Percentiles rank a stretch among this genome's conserved stretches.
Conservation (phyloP, 208 protist genomes). For the Crithidia sp. region DNA sequence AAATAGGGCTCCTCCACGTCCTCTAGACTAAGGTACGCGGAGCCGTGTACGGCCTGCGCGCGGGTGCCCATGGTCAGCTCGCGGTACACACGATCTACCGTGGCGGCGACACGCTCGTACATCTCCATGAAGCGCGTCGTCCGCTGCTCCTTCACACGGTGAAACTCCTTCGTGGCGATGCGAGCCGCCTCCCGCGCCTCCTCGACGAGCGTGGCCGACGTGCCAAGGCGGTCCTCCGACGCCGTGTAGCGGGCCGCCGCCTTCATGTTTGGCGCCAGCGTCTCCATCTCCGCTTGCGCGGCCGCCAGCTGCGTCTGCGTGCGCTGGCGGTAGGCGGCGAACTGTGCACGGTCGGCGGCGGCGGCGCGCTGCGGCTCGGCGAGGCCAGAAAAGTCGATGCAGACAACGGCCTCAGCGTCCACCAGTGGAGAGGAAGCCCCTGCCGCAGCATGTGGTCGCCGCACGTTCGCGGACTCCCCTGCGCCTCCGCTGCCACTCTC, state of each 20-base stretch:
- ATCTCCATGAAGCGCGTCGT: constrained; percentile 92
- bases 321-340: constrained; percentile 67
- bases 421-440: constrained; percentile 1
- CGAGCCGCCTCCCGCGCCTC: constrained; percentile 69
- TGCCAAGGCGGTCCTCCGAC: constrained; percentile 77
- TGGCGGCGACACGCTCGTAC: constrained; percentile 91
- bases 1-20: constrained; percentile 97
- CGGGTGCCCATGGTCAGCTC: constrained; percentile 92
- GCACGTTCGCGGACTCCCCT: background rate
- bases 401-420: constrained; percentile 35
- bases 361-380: constrained; percentile 50
- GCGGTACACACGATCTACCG: constrained; percentile 96
- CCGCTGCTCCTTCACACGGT: constrained; percentile 85
- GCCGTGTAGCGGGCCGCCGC: constrained; percentile 62
- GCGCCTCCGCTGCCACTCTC: constrained; percentile 3
- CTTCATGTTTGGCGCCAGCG: constrained; percentile 86
- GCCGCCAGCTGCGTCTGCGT: constrained; percentile 57
- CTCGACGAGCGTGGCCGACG: constrained; percentile 79
- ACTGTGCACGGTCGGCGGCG: constrained; percentile 48
- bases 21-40: constrained; percentile 95
- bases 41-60: constrained; percentile 83
- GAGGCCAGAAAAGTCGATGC: constrained; percentile 80
- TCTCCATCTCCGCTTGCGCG: constrained; percentile 73
- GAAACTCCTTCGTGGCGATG: constrained; percentile 83
- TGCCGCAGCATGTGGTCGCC: background rate